Evolutionary conservation across 441 rosid species (phyloP), one percentile per base, ranked within the genome.

Genomic region (Pelargonium citronellum): DNA sequence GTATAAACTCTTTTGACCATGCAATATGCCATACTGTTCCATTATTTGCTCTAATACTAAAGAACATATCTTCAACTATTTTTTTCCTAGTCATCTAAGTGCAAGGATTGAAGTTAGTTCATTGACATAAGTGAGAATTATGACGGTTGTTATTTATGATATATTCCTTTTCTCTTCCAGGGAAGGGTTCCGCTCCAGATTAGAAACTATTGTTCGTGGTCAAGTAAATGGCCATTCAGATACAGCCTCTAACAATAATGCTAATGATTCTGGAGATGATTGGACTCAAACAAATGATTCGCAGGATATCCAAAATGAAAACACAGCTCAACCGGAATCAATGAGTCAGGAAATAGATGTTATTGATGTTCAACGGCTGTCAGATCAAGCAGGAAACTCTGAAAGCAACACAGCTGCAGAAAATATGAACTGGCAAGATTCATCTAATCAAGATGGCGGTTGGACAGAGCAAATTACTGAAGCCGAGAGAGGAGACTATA

Each of bases 131-230:
- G 3, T 58, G 24, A 58, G 11, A 16, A 16, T 17, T 16, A 15
- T 20, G 12, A 16, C 10, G 22, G 22, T 16, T 58, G 27, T 24
- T 20, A 27, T 24, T 7, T 4, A 55, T 55, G 61, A 49, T 55
- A 53, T n/a, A 41, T 67, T 71, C 34, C 57, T 78, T 74, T 75
- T 68, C 75, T 67, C 27, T 55, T 74, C 30, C 78, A 95, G 98
- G 87, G 96, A 89, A 78, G 99, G 97, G 60, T 92, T 95, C 74
- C 97, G 86, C 73, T 83, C 85, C 72, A 85, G 88, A 78, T 81
- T 88, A 70, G 99, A 90, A 79, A 85, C 57, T 78, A 86, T 87
- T 70, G 91, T 87, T 37, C 84, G 83, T 72, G 84, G 86, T 73
- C 96, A 87, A 78, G 89, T 81, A 71, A 83, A 75, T 73, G 74